A percentile compares a stretch with the other conserved stretches of the same genome.
Conservation (phyloP, 1,139 yeast species). For the Citeromyces hawaiiensis region DNA sequence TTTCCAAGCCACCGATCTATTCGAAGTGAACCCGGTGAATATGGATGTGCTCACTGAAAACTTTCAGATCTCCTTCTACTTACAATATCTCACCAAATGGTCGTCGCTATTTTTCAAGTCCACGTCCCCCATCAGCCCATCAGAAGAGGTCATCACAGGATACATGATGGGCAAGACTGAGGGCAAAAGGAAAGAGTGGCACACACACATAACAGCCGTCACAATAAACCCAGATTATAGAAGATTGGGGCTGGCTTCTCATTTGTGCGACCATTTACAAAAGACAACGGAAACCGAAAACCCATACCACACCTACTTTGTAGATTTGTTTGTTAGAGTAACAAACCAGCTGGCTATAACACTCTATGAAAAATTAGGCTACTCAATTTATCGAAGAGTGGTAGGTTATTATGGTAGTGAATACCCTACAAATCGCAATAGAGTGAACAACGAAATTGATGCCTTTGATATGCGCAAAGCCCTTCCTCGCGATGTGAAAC, state of each 20-base stretch:
- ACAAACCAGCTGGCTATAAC: constrained; percentile 70
- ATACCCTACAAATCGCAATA: constrained; percentile 22
- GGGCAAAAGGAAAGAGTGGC: constrained; percentile 80
- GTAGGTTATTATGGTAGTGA: constrained; percentile 68
- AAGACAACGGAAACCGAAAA: constrained; percentile 52
- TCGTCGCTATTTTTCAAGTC: constrained; percentile 83
- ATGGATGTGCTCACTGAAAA: constrained; percentile 86
- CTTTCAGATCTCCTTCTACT: constrained; percentile 72
- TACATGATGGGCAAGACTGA: constrained; percentile 97
- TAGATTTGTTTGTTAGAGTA: constrained; percentile 84
- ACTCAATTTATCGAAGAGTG: constrained; percentile 73
- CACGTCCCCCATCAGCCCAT: constrained; percentile 19
- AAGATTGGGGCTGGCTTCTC: constrained; percentile 73
- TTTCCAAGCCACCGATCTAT: constrained; percentile 74
- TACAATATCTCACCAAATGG: constrained; percentile 76
- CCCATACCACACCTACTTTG: constrained; percentile 67
- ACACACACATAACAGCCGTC: constrained; percentile 93
- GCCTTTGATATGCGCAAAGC: constrained; percentile 81
- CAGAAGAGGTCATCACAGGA: constrained; percentile 34
- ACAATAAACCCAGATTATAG: constrained; percentile 78
- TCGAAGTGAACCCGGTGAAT: constrained; percentile 60
- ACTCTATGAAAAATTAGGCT: constrained; percentile 77
- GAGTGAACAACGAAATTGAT: constrained; percentile 53
- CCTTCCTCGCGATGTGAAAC: constrained; percentile 37
- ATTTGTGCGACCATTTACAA: constrained; percentile 62